Base-by-base conservation (phyloP, 805 yeast species). In the Metschnikowia colocasiae region DNA sequence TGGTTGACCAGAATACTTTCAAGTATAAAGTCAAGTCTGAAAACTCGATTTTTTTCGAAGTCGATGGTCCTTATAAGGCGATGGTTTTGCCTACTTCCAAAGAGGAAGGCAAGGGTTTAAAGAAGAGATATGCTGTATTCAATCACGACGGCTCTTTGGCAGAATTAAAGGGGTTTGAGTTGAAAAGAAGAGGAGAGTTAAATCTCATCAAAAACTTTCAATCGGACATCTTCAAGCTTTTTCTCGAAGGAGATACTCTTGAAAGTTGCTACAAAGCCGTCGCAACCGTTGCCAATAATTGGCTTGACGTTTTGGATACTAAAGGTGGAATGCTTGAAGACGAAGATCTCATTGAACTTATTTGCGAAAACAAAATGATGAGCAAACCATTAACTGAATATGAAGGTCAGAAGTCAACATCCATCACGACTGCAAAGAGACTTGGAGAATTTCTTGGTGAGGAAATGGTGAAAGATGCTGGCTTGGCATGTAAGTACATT, bases 11-110 rank as follows among this genome's bases (percentile, higher is more conserved):
- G 0, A 75, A 74, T 1, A 76, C 71, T 16, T 76, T 81, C 60
- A 80, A 78, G 56, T 94, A 92, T 66, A 81, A 83, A 46, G 85
- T 90, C 0, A 78, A 78, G 41, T 82, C 92, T 18, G 99, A 94
- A 59, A 94, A 94, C 65, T 86, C 97, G 13, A 94, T 94, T 66
- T 92, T 92, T 69, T 94, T 94, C 57, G 99, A 94, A 63, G 97
- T 95, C 16, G 99, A 94, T 71, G 99, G 99, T 9, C 99, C 99
- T 1, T 94, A 94, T 63, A 86, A 82, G 59, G 99, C 99, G 0
- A 94, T 94, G 99, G 80, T 94, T 48, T 75, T 94, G 43, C 99
- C 99, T 4, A 90, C 98, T 0, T 92, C 98, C 0, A 88, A 89
- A 54, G 99, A 94, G 62, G 98, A 95, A 73, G 98, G 96, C 39